Base-by-base conservation (phyloP, 2,329 filamentous ascomycete genomes). In the Colletotrichum sp. region DNA sequence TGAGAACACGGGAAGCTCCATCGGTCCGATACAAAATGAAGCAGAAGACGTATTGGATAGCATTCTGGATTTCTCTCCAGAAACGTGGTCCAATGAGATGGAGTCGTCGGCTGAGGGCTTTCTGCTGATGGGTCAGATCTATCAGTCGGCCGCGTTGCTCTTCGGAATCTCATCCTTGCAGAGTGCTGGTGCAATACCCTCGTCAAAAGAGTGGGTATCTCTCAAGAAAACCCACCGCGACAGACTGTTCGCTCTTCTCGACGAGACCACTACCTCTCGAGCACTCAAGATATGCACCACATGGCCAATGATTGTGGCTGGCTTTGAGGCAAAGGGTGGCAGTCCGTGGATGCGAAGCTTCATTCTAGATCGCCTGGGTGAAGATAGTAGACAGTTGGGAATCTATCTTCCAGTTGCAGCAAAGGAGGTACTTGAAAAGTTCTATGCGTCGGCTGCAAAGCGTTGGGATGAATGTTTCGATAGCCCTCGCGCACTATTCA, bases 101-200 rank as follows among this genome's bases (percentile, higher is more conserved):
- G 57, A 70, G 6, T 18, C 32, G 9, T 52, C 71, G 4, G 57
- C 30, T 13, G 52, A 76, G 12, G 69, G 49, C 4, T 77, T 77
- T 8, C 30, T 80, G 6, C 52, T 39, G 3, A 75, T 75, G 72
- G 84, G 79, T 8, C 77, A 78, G 10, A 72, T 82, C 10, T 83
- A 83, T 68, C 82, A 82, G 64, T 78, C 79, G 15, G 80, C 85
- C 12, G 79, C 82, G 4, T 75, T 80, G 5, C 62, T 87, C 8
- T 86, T 85, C 76, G 84, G 82, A 77, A 81, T 86, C 70, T 79
- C 79, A 2, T 85, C 85, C 4, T 79, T 86, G 10, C 83, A 85
- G 69, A 83, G 82, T 77, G 26, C 83, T 4, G 79, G 80, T 5
- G 73, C 83, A 8, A 72, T 85, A 1, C 80, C 80, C 12, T 28